Base-by-base conservation (phyloP, 2,329 filamentous ascomycete species). In the Fusarium virguliforme region DNA sequence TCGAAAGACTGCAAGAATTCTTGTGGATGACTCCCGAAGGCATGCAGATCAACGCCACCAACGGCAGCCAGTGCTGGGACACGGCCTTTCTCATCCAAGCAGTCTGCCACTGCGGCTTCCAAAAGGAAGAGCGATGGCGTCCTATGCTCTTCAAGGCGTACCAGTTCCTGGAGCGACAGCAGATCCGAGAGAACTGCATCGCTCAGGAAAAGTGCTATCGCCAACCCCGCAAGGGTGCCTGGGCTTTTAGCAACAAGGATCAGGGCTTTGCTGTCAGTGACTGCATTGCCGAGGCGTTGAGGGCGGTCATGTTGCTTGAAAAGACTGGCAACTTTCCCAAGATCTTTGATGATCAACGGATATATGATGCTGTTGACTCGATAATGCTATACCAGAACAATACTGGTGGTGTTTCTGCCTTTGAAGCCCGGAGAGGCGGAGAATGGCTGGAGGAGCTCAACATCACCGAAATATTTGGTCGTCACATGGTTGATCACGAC, bases 251-350 rank as follows among this genome's bases (percentile, higher is more conserved):
- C 81, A 98, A 91, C 76, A 92, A 90, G 75, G 90, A 91, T 38
- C 96, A 99, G 81, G 95, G 96, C 53, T 99, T 98, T 79, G 94
- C 92, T 0, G 95, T 99, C 48, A 96, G 92, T 72, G 96, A 99
- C 81, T 98, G 95, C 79, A 93, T 96, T 3, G 92, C 94, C 0
- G 96, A 98, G 83, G 94, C 91, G 2, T 83, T 98, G 41, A 97
- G 97, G 77, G 89, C 93, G 0, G 90, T 95, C 26, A 89, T 98
- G 38, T 86, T 94, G 70, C 86, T 98, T 4, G 95, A 98, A 78
- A 90, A 91, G 73, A 89, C 90, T 8, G 89, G 91, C 15, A 89
- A 89, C 1, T 98, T 92, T 77, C 92, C 94, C 0, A 84, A 87
- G 26, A 82, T 95, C 7, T 84, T 99, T 24, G 88, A 92, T 0